Conservation (phyloP, 805 yeast genomes). For the Isabelozyma heimii region DNA sequence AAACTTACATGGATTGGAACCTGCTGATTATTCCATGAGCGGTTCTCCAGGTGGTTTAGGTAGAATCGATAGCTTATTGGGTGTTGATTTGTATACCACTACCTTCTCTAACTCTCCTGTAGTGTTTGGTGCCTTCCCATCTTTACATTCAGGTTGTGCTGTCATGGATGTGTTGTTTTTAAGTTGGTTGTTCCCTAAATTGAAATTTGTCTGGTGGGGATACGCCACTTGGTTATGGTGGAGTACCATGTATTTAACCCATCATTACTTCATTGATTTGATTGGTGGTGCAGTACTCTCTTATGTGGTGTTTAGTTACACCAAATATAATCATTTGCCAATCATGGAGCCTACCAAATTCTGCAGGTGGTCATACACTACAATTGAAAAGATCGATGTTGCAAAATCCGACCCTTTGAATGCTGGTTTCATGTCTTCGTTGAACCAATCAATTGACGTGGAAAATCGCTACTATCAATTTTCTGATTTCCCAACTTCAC, state of each 20-base stretch:
- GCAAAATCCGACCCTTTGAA: slow-evolving; percentile 30
- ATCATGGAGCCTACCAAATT: slow-evolving; percentile 46
- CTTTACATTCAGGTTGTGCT: slow-evolving; percentile 92
- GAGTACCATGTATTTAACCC: slow-evolving; percentile 97
- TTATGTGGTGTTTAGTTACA: slow-evolving; percentile 62
- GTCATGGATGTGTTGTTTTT: slow-evolving; percentile 90
- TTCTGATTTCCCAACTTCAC: slow-evolving; percentile 1
- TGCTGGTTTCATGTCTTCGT: slow-evolving; percentile 2
- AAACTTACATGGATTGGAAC: slow-evolving; percentile 75
- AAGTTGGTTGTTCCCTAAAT: slow-evolving; percentile 75
- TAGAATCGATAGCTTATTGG: slow-evolving; percentile 76
- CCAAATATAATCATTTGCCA: slow-evolving; percentile 71
- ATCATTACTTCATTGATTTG: slow-evolving; percentile 91
- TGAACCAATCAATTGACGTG: slow-evolving; percentile 1
- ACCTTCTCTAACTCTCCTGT: slow-evolving; percentile 85
- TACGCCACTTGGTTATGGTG: slow-evolving; percentile 97
- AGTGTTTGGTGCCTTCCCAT: slow-evolving; percentile 85
- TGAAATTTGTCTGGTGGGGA: slow-evolving; percentile 59
- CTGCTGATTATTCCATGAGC: slow-evolving; percentile 86
- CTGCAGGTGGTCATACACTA: slow-evolving; percentile 69
- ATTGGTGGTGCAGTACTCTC: slow-evolving; percentile 92
- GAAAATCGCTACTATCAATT: slow-evolving; percentile 1
- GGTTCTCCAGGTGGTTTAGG: slow-evolving; percentile 97
- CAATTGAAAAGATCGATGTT: slow-evolving; percentile 23
- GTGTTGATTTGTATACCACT: slow-evolving; percentile 78